Base-by-base conservation (phyloP, 2,329 filamentous ascomycete genomes). In the Blastomyces parvus region DNA sequence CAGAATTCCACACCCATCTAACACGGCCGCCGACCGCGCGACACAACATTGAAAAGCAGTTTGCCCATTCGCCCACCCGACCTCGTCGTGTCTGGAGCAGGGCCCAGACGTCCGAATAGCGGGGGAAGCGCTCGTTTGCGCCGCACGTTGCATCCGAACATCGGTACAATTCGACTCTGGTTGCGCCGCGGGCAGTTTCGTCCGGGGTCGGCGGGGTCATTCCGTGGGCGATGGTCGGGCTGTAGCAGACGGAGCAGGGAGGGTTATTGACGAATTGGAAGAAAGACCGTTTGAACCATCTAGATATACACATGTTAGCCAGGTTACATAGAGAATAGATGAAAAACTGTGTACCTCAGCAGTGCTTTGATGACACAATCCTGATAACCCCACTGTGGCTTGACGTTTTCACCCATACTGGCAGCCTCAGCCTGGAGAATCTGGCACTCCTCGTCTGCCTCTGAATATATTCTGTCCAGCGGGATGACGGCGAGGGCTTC, bases 1-100 rank as follows among this genome's bases (percentile, higher is more conserved):
- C 94, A 38, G 89, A 88, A 70, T 97, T 97, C 94, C 94, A 99
- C 13, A 99, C 89, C 94, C 94, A 99, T 71, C 94, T 86, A 30
- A 97, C 91, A 65, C 93, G 85, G 65, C 89, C 90, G 59, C 93
- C 93, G 17, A 97, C 86, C 4, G 94, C 94, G 65, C 93, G 86
- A 80, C 93, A 97, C 61, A 99, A 83, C 94, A 97, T 97, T 78
- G 88, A 93, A 79, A 99, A 99, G 82, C 92, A 97, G 78, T 97
- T 97, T 68, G 91, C 91, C 91, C 94, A 97, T 79, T 99, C 94
- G 66, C 94, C 94, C 65, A 88, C 88, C 69, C 94, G 87, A 44
- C 94, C 94, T 69, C 89, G 84, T 69, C 90, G 83, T 36, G 91
- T 95, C 75, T 97, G 89, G 53, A 99, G 80, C 65, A 97, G 78